Evolutionary conservation across 345 rosid species (phyloP).

Genomic region (Moringa oleifera): DNA sequence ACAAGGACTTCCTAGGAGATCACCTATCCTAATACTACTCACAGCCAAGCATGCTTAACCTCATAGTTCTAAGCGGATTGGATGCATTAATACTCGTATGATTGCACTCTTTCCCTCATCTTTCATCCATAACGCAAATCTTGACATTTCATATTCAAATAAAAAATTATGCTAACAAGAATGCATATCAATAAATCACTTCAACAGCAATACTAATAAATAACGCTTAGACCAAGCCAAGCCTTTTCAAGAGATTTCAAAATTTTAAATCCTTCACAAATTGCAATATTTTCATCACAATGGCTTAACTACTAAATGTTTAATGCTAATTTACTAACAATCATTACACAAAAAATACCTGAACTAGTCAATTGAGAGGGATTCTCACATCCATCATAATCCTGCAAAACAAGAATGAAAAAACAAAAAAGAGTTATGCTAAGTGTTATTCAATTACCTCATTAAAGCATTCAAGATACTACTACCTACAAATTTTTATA

Average conservation of each 20-base stretch:
- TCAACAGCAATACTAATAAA: not conserved
- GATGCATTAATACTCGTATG: no score
- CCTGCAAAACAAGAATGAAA: slow-evolving; percentile 36
- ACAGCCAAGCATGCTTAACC: no score
- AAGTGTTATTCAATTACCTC: no score
- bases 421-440: not conserved
- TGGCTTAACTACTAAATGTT: slow-evolving; percentile 2
- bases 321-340: not conserved
- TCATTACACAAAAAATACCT: slow-evolving; percentile 20
- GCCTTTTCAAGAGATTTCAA: not conserved
- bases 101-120: no score
- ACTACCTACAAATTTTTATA: no score
- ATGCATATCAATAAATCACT: not conserved
- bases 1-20: no score
- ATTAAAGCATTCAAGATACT: not conserved
- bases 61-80: no score
- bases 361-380: slow-evolving; percentile 16
- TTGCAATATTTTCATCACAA: no score
- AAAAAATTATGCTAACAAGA: not conserved
- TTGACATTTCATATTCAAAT: not conserved
- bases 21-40: no score
- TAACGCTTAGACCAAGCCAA: not conserved
- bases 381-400: slow-evolving; percentile 27
- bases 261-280: not conserved
- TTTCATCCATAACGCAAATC: not conserved